Evolutionary conservation across 768 basidiomycete genomes (phyloP).

Genomic region (Arthromyces matolae): DNA sequence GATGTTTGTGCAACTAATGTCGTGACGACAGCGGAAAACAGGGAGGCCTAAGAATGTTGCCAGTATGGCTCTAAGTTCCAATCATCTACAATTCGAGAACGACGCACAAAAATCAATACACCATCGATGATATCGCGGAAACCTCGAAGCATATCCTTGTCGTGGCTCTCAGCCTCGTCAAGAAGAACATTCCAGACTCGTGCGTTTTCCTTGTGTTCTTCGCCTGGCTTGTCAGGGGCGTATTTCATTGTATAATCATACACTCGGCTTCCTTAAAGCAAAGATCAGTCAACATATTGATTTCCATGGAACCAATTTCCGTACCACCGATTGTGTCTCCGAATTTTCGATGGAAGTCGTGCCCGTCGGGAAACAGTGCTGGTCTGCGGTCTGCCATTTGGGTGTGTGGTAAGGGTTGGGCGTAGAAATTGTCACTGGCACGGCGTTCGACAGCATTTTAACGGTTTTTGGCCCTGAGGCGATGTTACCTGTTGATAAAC

Average conservation of each 20-base stretch:
- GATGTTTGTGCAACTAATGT: constrained; percentile 19
- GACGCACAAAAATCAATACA: constrained; percentile 3
- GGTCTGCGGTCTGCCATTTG: no score
- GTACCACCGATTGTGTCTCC: no score
- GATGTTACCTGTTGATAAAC: no score
- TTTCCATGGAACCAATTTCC: no score
- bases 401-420: no score
- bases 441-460: no score
- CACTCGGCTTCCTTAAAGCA: not conserved
- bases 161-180: constrained; percentile 13
- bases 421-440: no score
- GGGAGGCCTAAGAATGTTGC: no score
- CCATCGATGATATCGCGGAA: constrained; percentile 14
- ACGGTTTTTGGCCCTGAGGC: no score
- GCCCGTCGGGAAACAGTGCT: no score
- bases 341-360: no score
- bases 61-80: constrained; percentile 9
- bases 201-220: constrained; percentile 13
- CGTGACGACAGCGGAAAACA: constrained; percentile 19
- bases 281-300: no score
- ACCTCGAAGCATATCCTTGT: constrained; percentile 11
- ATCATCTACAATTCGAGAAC: not conserved
- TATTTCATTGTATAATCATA: constrained; percentile 14
- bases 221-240: constrained; percentile 6
- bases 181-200: constrained; percentile 16